Percentiles rank a stretch among this genome's conserved stretches.
These are phyloP conservation scores for Gentiana macrophylla DNA, from an alignment of 257 asterid genomes.

Conservation along the genomic window DNA sequence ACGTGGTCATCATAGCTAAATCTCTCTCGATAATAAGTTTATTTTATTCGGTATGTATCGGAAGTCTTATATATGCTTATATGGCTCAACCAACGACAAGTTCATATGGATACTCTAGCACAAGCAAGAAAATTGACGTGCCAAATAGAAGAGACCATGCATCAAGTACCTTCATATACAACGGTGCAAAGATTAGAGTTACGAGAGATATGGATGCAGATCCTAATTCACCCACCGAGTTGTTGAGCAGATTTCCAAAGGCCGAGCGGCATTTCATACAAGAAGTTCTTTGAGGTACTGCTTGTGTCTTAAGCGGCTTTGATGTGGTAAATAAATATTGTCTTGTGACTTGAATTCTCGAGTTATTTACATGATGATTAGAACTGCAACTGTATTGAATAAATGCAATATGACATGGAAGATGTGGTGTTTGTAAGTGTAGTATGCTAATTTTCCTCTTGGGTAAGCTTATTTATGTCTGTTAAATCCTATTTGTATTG, in stretches of 20 bases:
- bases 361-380: too few relatives aligned
- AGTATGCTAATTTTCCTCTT: too few relatives aligned
- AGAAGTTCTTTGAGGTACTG: slow-evolving; percentile 41
- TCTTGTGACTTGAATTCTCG: too few relatives aligned
- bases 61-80: slow-evolving; percentile 7
- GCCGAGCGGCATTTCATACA: slow-evolving; percentile 65
- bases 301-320: too few relatives aligned
- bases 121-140: slow-evolving; percentile 57
- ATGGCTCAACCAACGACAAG: slow-evolving; percentile 25
- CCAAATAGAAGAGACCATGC: slow-evolving; percentile 54
- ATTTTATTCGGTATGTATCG: slow-evolving; percentile 15
- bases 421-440: too few relatives aligned
- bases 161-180: slow-evolving; percentile 70
- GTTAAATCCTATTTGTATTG: too few relatives aligned
- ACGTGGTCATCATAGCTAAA: too few relatives aligned
- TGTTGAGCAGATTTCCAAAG: slow-evolving; percentile 64
- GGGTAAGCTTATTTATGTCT: too few relatives aligned
- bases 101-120: slow-evolving; percentile 46
- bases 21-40: too few relatives aligned
- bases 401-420: too few relatives aligned
- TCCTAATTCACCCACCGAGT: slow-evolving; percentile 58
- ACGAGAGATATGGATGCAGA: slow-evolving; percentile 80
- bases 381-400: too few relatives aligned
- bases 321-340: too few relatives aligned
- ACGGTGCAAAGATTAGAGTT: slow-evolving; percentile 90